Percentiles rank a stretch among this genome's conserved stretches.
Conservation (phyloP, 1,284 basidiomycete genomes). For the Ustilago shanxiensis region DNA sequence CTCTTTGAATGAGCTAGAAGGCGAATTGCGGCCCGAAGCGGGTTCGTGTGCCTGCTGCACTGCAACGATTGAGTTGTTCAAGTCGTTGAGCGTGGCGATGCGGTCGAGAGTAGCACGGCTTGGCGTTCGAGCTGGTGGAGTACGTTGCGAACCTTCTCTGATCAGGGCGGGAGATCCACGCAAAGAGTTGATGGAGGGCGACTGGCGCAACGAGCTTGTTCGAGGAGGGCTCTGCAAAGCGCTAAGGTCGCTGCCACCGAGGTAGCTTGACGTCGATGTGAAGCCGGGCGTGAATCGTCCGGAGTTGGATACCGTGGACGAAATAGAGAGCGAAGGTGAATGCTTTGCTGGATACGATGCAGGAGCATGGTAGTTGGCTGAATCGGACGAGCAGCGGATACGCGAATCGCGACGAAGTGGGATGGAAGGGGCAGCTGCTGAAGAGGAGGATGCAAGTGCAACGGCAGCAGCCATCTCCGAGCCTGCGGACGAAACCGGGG, state of each 20-base stretch:
- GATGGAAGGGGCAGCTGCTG: conserved; percentile 11
- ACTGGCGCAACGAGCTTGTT: conserved; percentile 30
- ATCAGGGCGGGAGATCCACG: conserved; percentile 12
- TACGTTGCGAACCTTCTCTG: conserved; percentile 15
- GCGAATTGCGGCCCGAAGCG: conserved; percentile 11
- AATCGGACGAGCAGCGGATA: conserved; percentile 40
- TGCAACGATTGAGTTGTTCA: conserved; percentile 21
- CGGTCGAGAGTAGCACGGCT: conserved; percentile 19
- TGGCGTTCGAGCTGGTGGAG: conserved; percentile 10
- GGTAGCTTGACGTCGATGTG: conserved; percentile 4
- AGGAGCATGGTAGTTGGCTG: conserved; percentile 16
- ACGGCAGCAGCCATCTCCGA: conserved; percentile 14
- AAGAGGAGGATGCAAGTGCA: conserved; percentile 14
- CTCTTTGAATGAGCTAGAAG: conserved; percentile 1
- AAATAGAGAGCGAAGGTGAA: conserved; percentile 24
- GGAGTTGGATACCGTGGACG: conserved; percentile 18
- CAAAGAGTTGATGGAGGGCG: conserved; percentile 24
- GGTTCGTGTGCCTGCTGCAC: conserved; percentile 14
- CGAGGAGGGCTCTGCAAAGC: conserved; percentile 30
- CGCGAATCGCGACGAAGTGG: conserved; percentile 45
- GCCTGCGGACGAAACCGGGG: conserved; percentile 17
- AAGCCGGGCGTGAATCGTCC: conserved; percentile 17
- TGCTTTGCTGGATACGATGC: conserved; percentile 1
- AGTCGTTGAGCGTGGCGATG: conserved; percentile 23
- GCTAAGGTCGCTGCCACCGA: conserved; percentile 12